Base-by-base conservation (phyloP, 73 alveolate genomes). In the Paramecium caudatum region DNA sequence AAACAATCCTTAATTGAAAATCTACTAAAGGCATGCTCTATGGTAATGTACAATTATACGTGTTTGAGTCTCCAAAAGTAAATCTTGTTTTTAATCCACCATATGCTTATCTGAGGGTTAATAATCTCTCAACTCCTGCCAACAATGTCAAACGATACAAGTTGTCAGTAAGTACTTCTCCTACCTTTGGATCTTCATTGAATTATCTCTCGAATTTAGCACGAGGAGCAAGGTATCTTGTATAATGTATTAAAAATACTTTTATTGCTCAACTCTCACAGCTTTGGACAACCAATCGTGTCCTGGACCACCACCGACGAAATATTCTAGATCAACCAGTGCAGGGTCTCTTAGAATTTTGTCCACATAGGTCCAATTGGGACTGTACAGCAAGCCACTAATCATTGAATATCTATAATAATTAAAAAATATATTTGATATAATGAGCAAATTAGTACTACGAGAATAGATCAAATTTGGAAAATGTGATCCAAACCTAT, bases 41-140 rank as follows among this genome's bases (percentile, higher is more conserved):
- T n/a, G 32, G 7, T 74, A 25, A 41, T 27, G 21, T 74, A 37
- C 5, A n/a, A 19, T 12, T 43, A 3, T 74, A 74, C 88, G 88
- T 86, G 55, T 86, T 86, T 36, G 82, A 49, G 45, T 70, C 84
- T 34, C 70, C 88, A 86, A 70, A 70, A 25, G 93, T 78, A 41
- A 86, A 86, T 86, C 84, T 62, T 15, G 90, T 41, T 63, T 86
- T 86, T 39, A 86, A 49, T 25, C 82, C 74, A 25, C 90, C 93
- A 62, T 86, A 62, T 7, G 93, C 93, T 63, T 86, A 33, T 86
- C 93, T 86, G 27, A 86, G 48, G 36, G 93, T 62, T 5, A 86
- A 45, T 62, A 86, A 70, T 45, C 93, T 86, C 55, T 86, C 93
- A 86, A 86, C 93, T 23, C 93, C 93, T 41, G 90, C 88, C 27